phyloP scores from a whole-genome alignment of 2,329 filamentous ascomycete species.

The Boeremia lycopersici region DNA sequence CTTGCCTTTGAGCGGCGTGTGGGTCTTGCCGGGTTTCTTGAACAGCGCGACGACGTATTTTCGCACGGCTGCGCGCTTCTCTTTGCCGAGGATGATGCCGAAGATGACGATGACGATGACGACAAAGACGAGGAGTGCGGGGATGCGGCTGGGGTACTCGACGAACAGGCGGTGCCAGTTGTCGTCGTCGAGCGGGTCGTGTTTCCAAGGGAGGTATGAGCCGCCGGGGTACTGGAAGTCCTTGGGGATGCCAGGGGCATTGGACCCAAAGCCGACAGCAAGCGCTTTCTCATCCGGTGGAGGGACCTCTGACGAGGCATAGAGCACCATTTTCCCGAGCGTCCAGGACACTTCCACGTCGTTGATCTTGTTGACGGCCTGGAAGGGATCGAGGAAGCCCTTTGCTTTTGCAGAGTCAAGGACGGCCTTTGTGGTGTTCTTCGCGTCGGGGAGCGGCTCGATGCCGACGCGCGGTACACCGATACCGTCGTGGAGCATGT shows the following conservation, averaged over 20 bases:
- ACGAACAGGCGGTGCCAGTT: constrained; percentile 67
- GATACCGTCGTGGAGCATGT: constrained; percentile 93
- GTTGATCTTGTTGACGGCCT: constrained; percentile 90
- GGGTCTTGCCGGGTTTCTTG: constrained; percentile 46
- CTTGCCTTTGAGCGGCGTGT: constrained; percentile 38
- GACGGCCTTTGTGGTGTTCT: constrained; percentile 76
- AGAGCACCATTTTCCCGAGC: constrained; percentile 92
- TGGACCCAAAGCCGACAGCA: constrained; percentile 92
- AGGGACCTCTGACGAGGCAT: constrained; percentile 86
- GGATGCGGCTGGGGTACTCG: constrained; percentile 68
- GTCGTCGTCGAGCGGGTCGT: constrained; percentile 56
- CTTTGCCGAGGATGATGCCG: constrained; percentile 80
- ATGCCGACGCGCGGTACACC: constrained; percentile 86
- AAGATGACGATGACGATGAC: constrained; percentile 71
- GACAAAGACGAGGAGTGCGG: constrained; percentile 78
- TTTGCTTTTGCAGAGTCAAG: constrained; percentile 72
- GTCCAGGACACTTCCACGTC: constrained; percentile 97
- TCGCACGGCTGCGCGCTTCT: constrained; percentile 67
- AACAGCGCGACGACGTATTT: constrained; percentile 59
- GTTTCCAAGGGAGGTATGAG: constrained; percentile 52
- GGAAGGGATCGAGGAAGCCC: constrained; percentile 83
- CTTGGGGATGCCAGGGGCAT: constrained; percentile 67
- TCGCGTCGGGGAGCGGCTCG: constrained; percentile 63
- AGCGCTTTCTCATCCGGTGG: constrained; percentile 64
- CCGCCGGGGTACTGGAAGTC: constrained; percentile 85